Base-by-base conservation (phyloP, 1,284 basidiomycete genomes). In the Agroathelia rolfsii region DNA sequence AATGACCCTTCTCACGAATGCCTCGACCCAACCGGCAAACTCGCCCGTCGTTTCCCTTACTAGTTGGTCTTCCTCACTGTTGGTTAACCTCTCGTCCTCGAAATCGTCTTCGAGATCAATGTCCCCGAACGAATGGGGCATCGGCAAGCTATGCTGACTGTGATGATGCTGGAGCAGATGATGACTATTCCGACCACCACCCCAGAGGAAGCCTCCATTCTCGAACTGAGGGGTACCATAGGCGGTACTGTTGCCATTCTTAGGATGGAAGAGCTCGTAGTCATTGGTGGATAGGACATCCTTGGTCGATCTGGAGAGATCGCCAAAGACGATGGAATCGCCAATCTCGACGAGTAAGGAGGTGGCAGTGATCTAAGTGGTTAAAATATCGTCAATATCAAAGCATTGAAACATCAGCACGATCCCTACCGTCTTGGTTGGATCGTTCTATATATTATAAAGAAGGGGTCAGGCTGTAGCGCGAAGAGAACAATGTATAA, bases 271-370 rank as follows among this genome's bases (percentile, higher is more conserved):
- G n/a, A n/a, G n/a, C n/a, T n/a, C 24, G 42, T 35, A 12, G 26
- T 31, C 15, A 33, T 43, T 32, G 26, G 29, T 7, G 24, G 27
- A 15, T 27, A 28, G 9, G 6, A 37, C 34, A 9, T 41, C 32
- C n/a, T 31, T 37, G 14, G 31, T 18, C 21, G 33, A 24, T 30
- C 33, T 34, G 7, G 49, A 36, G 14, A 87, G 51, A 48, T 90
- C 85, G 16, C 79, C 79, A 45, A 94, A 77, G 51, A 77, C 75
- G 53, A 93, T 82, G 46, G 79, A 80, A 47, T 89, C 80, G 2
- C 82, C 75, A 29, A 88, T 71, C 49, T 85, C 79, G 25, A 79
- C 70, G 24, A 92, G 65, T 47, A 88, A 84, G 15, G 76, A 67
- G 8, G 80, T 78, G 0, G 83, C 86, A 46, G 75, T 79, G 29